Percentiles rank a stretch among this genome's conserved stretches.
These are phyloP conservation scores for Naganishia sp. DNA, from an alignment of 1,284 basidiomycete species.

Conservation along the genomic window DNA sequence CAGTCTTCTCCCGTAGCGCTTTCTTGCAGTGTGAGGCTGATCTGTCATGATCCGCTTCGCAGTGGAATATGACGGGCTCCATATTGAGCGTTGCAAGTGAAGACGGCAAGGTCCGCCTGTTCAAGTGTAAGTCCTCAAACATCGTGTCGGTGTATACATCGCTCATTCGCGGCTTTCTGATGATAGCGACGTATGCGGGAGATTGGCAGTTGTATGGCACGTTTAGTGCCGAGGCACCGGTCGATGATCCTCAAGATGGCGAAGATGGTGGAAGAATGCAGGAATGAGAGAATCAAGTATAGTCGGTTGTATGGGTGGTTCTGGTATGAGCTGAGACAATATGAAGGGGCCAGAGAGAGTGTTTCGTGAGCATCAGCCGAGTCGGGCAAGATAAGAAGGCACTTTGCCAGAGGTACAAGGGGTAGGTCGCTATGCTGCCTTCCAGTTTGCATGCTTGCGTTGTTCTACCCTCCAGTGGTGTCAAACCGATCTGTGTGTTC, in stretches of 20 bases:
- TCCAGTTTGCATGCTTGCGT: too few relatives aligned
- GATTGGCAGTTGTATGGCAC: constrained; percentile 53
- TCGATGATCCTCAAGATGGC: constrained; percentile 37
- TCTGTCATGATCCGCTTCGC: neutral
- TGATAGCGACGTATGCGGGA: constrained; percentile 50
- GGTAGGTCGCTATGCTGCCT: too few relatives aligned
- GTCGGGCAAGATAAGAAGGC: too few relatives aligned
- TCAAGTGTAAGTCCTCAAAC: constrained; percentile 63
- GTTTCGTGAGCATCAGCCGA: too few relatives aligned
- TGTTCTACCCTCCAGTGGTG: too few relatives aligned
- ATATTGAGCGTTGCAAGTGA: constrained; percentile 84
- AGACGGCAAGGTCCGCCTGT: constrained; percentile 81
- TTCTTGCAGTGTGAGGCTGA: neutral
- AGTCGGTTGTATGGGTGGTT: neutral
- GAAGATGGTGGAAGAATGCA: constrained; percentile 13
- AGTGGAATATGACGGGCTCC: constrained; percentile 64
- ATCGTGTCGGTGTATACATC: neutral
- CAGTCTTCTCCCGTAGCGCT: constrained; percentile 42
- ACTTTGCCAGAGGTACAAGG: too few relatives aligned
- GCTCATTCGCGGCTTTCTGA: neutral
- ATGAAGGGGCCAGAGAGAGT: too few relatives aligned
- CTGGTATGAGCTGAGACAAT: too few relatives aligned
- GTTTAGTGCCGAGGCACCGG: constrained; percentile 52
- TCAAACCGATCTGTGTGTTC: too few relatives aligned
- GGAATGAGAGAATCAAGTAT: neutral